Percentiles rank a stretch among this genome's conserved stretches.
Conservation (phyloP, 2,329 filamentous ascomycete species). For the Pyricularia sp. region DNA sequence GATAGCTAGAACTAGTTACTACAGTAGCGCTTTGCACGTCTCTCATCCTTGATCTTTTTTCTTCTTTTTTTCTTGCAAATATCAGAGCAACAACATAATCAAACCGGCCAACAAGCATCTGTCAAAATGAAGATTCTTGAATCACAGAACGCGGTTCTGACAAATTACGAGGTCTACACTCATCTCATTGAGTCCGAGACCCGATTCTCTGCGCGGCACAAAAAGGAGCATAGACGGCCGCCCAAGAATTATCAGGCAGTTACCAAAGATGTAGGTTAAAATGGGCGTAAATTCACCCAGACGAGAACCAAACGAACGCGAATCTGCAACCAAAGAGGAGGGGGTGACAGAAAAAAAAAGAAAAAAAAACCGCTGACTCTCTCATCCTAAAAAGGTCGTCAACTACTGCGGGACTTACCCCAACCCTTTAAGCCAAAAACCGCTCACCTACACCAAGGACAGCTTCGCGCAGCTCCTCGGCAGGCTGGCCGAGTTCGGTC, state of each 20-base stretch:
- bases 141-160: conserved; percentile 58
- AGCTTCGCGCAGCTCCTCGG: conserved; percentile 45
- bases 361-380: neutral
- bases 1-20: too few relatives aligned
- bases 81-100: neutral
- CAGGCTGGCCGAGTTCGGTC: conserved; percentile 44
- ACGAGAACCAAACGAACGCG: neutral
- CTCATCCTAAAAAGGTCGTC: conserved; percentile 35
- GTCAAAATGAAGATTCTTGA: conserved; percentile 59
- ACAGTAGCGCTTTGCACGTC: too few relatives aligned
- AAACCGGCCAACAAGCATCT: neutral
- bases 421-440: conserved; percentile 45
- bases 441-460: conserved; percentile 40
- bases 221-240: conserved; percentile 1
- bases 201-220: conserved; percentile 20
- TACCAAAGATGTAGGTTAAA: conserved; percentile 49
- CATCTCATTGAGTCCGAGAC: conserved; percentile 41
- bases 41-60: neutral
- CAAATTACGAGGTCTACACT: conserved; percentile 64
- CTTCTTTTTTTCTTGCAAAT: neutral
- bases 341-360: conserved; percentile 2
- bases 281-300: neutral
- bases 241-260: conserved; percentile 27
- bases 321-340: too few relatives aligned
- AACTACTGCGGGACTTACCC: conserved; percentile 48